Base-by-base conservation (phyloP, 306 rosid genomes). In the Casuarina glauca region DNA sequence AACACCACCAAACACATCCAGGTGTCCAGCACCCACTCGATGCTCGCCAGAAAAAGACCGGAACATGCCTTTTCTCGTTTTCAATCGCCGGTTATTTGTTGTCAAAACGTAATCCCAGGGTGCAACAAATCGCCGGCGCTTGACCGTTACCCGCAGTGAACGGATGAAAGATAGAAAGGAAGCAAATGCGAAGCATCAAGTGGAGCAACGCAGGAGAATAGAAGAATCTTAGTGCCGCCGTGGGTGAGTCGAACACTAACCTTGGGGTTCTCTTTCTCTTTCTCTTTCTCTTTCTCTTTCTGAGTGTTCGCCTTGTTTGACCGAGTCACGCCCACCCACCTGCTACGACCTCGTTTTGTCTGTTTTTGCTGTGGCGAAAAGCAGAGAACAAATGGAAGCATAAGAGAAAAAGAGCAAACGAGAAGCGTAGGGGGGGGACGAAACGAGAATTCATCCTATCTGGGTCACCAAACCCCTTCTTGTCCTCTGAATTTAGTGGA, bases 251-350 rank as follows among this genome's bases (percentile, higher is more conserved):
- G 62, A 74, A 70, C 55, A 48, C 45, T 72, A 26, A 8, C 19
- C 67, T 44, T 11, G 11, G 11, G 51, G 0, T 19, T 4, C 58
- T 20, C 60, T 38, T 38, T 72, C 49, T 20, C 75, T 38, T 6
- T 70, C 35, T 20, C 75, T 38, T 6, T 70, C 35, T 57, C 35
- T 20, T 57, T 35, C 42, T 76, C 19, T 54, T 74, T 43, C 78
- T 81, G 32, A 26, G 32, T 26, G 84, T 70, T 81, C 79, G 78
- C 89, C 86, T 79, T 85, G 54, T 83, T 89, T 92, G 97, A 92
- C 92, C 82, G 74, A 87, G 85, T 88, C 87, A 54, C 53, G 70
- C 80, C 8, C 85, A 74, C 74, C 79, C 87, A 81, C 82, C 84
- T 52, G 69, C 48, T 73, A 84, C 78, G 82, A 82, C 67, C 70